These are phyloP conservation scores for Emmonsiellopsis sp. DNA, from an alignment of 2,329 filamentous ascomycete species.

Conservation along the genomic window DNA sequence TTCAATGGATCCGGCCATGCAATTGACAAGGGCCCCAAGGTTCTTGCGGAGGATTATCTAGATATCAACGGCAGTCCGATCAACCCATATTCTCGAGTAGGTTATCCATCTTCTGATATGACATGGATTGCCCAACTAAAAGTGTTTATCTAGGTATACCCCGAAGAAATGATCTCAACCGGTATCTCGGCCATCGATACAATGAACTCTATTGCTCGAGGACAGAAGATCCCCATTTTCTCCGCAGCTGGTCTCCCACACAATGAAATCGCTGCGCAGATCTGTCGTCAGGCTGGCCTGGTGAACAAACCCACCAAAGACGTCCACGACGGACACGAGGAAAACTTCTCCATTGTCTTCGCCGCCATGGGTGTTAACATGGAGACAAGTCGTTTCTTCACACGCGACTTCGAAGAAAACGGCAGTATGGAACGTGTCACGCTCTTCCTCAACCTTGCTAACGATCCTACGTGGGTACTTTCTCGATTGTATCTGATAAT, in stretches of 20 bases:
- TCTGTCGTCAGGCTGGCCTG: conserved; percentile 91
- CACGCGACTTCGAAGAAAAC: conserved; percentile 97
- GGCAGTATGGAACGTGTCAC: conserved; percentile 96
- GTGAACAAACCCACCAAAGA: conserved; percentile 91
- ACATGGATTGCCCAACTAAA: conserved; percentile 10
- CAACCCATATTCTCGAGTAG: conserved; percentile 92
- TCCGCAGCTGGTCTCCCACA: conserved; percentile 95
- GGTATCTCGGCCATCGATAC: conserved; percentile 99
- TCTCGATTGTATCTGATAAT: not conserved
- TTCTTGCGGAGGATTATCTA: conserved; percentile 93
- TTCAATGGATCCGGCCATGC: conserved; percentile 97
- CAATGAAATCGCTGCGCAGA: conserved; percentile 98
- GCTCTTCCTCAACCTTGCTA: conserved; percentile 97
- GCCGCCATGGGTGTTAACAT: conserved; percentile 99
- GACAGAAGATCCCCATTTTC: conserved; percentile 99
- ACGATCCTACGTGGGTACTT: conserved; percentile 79
- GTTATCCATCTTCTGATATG: conserved; percentile 19
- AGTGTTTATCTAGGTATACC: conserved; percentile 62
- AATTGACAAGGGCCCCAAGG: conserved; percentile 98
- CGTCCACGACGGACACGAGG: conserved; percentile 90
- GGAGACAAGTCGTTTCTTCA: conserved; percentile 98
- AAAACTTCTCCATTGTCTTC: conserved; percentile 99
- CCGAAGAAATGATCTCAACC: conserved; percentile 99
- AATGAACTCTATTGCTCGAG: conserved; percentile 96
- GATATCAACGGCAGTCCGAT: conserved; percentile 99